Base-by-base conservation (phyloP, 1,284 basidiomycete genomes). In the Mrakiaceae sp. region DNA sequence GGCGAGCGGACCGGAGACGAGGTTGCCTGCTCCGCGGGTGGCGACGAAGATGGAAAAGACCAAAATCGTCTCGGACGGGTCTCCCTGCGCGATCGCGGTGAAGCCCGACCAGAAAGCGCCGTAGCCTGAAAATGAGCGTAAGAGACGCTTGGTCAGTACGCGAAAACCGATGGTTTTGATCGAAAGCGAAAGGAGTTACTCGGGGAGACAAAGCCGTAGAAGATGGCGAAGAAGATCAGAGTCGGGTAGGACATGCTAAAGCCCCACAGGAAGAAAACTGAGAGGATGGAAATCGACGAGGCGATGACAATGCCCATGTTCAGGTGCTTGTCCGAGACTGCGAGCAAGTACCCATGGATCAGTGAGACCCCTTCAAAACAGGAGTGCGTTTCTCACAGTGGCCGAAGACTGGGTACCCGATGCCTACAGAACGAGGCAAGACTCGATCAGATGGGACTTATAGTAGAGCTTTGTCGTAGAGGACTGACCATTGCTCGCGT, bases 321-420 rank as follows among this genome's bases (percentile, higher is more conserved):
- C 16, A 44, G 59, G 40, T 60, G 59, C 49, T 52, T 60, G 49
- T 60, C 59, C 8, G 59, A 27, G 10, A 53, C 47, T 58, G 57
- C 2, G 44, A 47, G 43, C n/a, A 47, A 27, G 57, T n/a, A 12
- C 8, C 16, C n/a, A 7, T 12, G 8, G 16, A 10, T 4, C 6
- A 27, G 40, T 27, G 10, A 27, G 27, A 27, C 27, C 27, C 27
- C 27, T 27, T 27, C 27, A 27, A 27, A 27, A 27, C 27, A 27
- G 27, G 27, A 27, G 27, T 27, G 27, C 27, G 27, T 27, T 27
- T 47, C 57, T 3, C n/a, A 58, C 57, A 10, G 40, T 52, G n/a
- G 4, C 59, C 59, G 27, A 60, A 60, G 50, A 60, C 3, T 3
- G 59, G 59, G 50, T 60, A 60, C 12, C 59, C 59, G 5, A 60